phyloP scores from a whole-genome alignment of 129 eudicot species.

The Glebionis coronaria region DNA sequence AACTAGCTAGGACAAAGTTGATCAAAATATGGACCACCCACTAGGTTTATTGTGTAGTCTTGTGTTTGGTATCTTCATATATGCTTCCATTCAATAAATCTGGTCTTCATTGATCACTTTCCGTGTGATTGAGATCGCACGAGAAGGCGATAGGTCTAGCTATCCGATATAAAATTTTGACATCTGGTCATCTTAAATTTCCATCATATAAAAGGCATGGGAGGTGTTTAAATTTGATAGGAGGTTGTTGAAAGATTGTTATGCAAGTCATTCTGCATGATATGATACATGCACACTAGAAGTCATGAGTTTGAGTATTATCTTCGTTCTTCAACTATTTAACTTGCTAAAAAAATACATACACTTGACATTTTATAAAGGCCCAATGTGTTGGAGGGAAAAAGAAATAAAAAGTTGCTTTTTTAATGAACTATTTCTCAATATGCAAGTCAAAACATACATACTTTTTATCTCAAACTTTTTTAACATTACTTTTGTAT shows the following conservation, averaged over 20 bases:
- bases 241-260: conserved; percentile 30
- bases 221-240: neutral
- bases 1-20: conserved; percentile 13
- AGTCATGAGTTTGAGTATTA: neutral
- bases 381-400: conserved; percentile 14
- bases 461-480: too few species aligned
- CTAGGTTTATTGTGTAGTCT: conserved; percentile 18
- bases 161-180: neutral
- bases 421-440: too few species aligned
- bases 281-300: conserved; percentile 24
- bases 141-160: neutral
- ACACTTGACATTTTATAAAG: neutral
- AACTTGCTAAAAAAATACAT: neutral
- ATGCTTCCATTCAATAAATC: conserved; percentile 7
- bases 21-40: too few species aligned
- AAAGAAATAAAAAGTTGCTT: conserved; percentile 10
- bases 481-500: neutral
- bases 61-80: conserved; percentile 23
- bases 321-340: neutral
- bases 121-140: too few species aligned
- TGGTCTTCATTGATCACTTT: neutral
- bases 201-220: conserved; percentile 4
- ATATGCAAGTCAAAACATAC: too few species aligned
- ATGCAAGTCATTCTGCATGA: conserved; percentile 28
- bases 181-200: conserved; percentile 1